phyloP scores from a whole-genome alignment of 1,139 yeast species.

The Magnusiomyces paraingens region DNA sequence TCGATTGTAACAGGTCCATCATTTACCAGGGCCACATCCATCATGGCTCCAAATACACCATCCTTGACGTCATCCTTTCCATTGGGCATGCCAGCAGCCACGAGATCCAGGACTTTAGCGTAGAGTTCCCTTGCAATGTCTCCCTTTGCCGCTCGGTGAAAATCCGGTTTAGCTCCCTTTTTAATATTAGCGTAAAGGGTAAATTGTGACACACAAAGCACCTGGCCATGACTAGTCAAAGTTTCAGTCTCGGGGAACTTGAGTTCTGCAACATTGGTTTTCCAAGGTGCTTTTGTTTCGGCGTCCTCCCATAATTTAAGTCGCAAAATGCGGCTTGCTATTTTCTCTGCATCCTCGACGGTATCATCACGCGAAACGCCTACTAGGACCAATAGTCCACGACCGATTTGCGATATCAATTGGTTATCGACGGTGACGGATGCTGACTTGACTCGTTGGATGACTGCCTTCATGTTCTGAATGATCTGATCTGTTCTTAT shows the following conservation, averaged over 20 bases:
- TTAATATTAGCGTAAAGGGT: conserved; percentile 77
- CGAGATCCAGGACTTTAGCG: conserved; percentile 46
- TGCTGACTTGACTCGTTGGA: conserved; percentile 81
- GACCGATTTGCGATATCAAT: conserved; percentile 58
- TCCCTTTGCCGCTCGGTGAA: conserved; percentile 81
- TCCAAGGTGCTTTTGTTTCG: conserved; percentile 54
- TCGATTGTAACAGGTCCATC: conserved; percentile 80
- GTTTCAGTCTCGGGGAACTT: background rate
- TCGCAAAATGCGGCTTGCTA: conserved; percentile 60
- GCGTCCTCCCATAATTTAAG: conserved; percentile 69
- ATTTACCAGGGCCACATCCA: conserved; percentile 81
- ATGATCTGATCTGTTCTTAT: background rate
- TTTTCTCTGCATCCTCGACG: conserved; percentile 56
- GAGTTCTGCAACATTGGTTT: conserved; percentile 42
- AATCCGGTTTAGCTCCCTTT: conserved; percentile 91
- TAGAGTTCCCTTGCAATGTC: conserved; percentile 63
- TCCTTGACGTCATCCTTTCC: conserved; percentile 67
- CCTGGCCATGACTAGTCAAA: conserved; percentile 6
- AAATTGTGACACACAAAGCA: conserved; percentile 66
- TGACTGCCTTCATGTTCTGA: conserved; percentile 66
- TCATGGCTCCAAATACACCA: conserved; percentile 94
- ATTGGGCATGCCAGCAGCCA: conserved; percentile 42
- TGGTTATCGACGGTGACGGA: conserved; percentile 74
- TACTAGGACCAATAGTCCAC: conserved; percentile 73
- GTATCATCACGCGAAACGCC: conserved; percentile 81